These are phyloP conservation scores for Stephania japonica DNA, from an alignment of 164 flowering plant genomes.

Conservation along the genomic window DNA sequence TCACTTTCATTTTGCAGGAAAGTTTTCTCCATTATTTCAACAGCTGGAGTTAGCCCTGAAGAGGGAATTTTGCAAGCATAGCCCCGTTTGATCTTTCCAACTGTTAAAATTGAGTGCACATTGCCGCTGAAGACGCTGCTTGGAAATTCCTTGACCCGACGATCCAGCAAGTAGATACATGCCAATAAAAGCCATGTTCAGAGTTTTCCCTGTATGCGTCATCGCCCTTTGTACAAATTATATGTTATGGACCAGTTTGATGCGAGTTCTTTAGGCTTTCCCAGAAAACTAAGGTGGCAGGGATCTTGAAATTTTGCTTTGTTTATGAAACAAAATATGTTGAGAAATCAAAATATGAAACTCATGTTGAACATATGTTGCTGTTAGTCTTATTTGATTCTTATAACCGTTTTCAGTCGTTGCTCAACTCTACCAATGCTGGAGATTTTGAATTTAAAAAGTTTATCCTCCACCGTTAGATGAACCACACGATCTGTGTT, in stretches of 20 bases:
- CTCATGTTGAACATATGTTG: too few relatives aligned
- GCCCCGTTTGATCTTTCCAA: background rate
- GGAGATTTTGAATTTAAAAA: background rate
- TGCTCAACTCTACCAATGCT: too few relatives aligned
- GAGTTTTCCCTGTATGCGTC: background rate
- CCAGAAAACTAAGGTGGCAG: background rate
- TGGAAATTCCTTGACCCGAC: background rate
- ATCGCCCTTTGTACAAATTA: background rate
- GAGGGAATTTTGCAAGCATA: slow-evolving; percentile 32
- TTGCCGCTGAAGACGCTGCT: background rate
- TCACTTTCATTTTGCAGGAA: background rate
- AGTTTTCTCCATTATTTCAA: slow-evolving; percentile 35
- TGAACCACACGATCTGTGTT: too few relatives aligned
- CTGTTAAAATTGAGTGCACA: background rate
- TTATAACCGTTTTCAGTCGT: too few relatives aligned
- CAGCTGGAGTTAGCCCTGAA: slow-evolving; percentile 43
- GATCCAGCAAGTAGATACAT: background rate
- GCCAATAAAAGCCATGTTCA: background rate
- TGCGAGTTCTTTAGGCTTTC: background rate
- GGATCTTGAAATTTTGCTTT: background rate
- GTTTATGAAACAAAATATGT: background rate
- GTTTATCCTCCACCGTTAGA: background rate
- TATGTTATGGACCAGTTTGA: background rate
- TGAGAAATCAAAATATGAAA: too few relatives aligned
- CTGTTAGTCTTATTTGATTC: too few relatives aligned